phyloP scores from a whole-genome alignment of 495 filamentous ascomycete species.

The Penicillium daleae region DNA sequence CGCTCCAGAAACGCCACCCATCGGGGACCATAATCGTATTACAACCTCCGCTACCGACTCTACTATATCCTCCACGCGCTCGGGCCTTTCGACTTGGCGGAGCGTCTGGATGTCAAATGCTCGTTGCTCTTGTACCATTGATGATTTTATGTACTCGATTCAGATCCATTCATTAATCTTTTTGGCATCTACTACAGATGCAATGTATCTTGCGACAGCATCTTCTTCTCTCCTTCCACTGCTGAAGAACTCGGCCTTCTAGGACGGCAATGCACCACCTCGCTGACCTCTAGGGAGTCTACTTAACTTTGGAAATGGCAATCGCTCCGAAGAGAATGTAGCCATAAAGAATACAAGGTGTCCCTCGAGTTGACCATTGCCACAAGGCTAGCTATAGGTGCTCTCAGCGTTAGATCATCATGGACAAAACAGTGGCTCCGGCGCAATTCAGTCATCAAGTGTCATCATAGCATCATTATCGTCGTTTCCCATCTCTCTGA shows the following conservation, averaged over 20 bases:
- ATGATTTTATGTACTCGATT: neutral
- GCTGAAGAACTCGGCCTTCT: neutral
- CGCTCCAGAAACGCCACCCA: neutral
- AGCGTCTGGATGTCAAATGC: neutral
- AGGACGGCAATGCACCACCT: neutral
- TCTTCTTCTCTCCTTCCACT: neutral
- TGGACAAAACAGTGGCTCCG: neutral
- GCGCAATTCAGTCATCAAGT: constrained; percentile 17
- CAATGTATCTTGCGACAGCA: neutral
- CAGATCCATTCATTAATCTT: neutral
- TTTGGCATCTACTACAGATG: neutral
- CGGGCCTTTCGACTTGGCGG: neutral
- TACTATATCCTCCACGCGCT: neutral
- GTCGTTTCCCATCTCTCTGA: neutral
- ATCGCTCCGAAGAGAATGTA: neutral
- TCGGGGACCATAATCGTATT: neutral
- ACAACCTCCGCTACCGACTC: no score
- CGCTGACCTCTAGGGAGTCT: neutral
- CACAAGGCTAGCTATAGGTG: constrained; percentile 17
- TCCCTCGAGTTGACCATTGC: neutral
- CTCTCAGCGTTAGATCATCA: constrained; percentile 24
- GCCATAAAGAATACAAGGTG: neutral
- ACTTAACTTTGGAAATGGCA: neutral
- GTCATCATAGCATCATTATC: constrained; percentile 22
- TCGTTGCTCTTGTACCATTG: neutral